These are phyloP conservation scores for Coniosporium apollinis DNA, from an alignment of 495 filamentous ascomycete genomes.

Conservation along the genomic window DNA sequence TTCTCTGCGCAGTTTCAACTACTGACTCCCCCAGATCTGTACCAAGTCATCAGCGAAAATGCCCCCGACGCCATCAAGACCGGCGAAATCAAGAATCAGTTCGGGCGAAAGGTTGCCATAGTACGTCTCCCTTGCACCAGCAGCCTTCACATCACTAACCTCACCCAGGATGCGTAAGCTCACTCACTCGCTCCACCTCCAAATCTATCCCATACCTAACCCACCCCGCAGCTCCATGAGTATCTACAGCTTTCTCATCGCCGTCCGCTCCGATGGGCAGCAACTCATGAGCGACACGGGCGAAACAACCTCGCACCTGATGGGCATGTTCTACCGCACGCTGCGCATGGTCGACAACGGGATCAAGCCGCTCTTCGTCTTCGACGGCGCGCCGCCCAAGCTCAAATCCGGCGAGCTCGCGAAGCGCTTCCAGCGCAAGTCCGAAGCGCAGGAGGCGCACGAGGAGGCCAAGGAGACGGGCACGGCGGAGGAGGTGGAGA, in stretches of 20 bases:
- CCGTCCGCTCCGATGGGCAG: constrained; percentile 89
- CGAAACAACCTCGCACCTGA: constrained; percentile 91
- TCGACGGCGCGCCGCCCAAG: constrained; percentile 91
- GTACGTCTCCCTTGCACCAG: constrained; percentile 33
- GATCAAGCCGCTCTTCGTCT: constrained; percentile 96
- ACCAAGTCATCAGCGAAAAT: constrained; percentile 77
- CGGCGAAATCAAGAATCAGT: constrained; percentile 96
- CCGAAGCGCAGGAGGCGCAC: constrained; percentile 69
- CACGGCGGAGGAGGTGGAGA: constrained; percentile 91
- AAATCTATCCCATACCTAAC: constrained; percentile 12
- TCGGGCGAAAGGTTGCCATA: constrained; percentile 93
- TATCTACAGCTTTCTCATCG: constrained; percentile 96
- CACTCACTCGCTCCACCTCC: background rate
- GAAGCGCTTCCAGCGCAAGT: constrained; percentile 80
- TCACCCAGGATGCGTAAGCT: constrained; percentile 64
- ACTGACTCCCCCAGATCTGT: constrained; percentile 39
- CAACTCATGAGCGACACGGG: constrained; percentile 86
- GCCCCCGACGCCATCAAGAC: constrained; percentile 85
- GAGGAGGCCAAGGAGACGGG: constrained; percentile 96
- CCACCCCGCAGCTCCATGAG: constrained; percentile 68
- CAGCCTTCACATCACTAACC: constrained; percentile 1
- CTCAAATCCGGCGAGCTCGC: constrained; percentile 92
- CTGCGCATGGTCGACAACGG: constrained; percentile 96
- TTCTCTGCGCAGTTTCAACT: background rate
- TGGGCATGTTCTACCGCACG: constrained; percentile 99